Base-by-base conservation (phyloP, 2,329 filamentous ascomycete species). In the Diaporthe destruens region DNA sequence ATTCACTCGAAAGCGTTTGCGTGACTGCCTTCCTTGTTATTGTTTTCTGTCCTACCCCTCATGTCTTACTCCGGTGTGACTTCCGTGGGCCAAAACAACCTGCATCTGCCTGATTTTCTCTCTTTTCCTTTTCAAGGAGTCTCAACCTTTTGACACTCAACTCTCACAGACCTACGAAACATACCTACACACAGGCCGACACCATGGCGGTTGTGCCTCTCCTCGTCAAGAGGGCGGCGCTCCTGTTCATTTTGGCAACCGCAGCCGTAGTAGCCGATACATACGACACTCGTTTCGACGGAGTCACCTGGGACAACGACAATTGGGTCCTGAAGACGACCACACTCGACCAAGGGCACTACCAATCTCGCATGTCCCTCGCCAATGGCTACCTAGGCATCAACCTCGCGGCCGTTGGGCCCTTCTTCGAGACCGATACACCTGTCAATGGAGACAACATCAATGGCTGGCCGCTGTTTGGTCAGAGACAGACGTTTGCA, bases 401-500 rank as follows among this genome's bases (percentile, higher is more conserved):
- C 47, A 79, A 76, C 23, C 74, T 79, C 1, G 78, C 78, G n/a
- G 75, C 74, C 14, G 75, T 72, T 1, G 78, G 78, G 0, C 78
- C 78, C 0, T 80, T 79, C 34, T 80, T 79, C 42, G 78, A 80
- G 69, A 25, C 73, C 2, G 78, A 80, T 42, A 53, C 66, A 1
- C 74, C 75, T 0, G 74, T 75, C 1, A 72, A 75, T 32, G 75
- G 77, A 36, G 75, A 76, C 36, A 69, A 73, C n/a, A 88, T 90
- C 75, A 90, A 86, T 74, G 91, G 91, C 6, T 94, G 92, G 92
- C 92, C 92, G 6, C 82, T 93, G 3, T 91, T 88, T 79, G 87
- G 88, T 71, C 82, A 85, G 34, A 85, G 92, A 29, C 90, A 92
- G 78, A 87, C 88, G 0, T 93, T 93, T 77, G 89, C 89, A 0